Percentiles rank a stretch among this genome's conserved stretches.
Evolutionary conservation across 805 yeast genomes (phyloP).

Genomic region (Debaryomyces castellii): DNA sequence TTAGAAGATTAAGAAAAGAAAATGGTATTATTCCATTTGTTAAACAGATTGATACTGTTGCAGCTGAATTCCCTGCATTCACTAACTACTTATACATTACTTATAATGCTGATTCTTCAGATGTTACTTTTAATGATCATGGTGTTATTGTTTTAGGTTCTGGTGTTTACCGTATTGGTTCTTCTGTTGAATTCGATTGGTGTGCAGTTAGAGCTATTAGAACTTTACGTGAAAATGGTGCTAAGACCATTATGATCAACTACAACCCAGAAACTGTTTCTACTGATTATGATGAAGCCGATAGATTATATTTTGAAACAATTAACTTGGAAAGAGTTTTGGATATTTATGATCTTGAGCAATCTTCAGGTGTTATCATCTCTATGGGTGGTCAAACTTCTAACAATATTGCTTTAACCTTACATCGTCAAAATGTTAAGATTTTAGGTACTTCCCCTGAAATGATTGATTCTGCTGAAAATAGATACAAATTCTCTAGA

Average conservation of each 20-base stretch:
- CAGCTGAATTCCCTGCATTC: conserved; percentile 97
- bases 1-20: conserved; percentile 85
- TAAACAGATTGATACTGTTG: conserved; percentile 96
- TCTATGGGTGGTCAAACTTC: conserved; percentile 99
- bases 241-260: conserved; percentile 94
- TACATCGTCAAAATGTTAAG: conserved; percentile 93
- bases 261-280: conserved; percentile 98
- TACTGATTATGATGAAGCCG: conserved; percentile 98
- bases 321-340: conserved; percentile 90
- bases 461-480: conserved; percentile 98
- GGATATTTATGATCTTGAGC: conserved; percentile 91
- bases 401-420: conserved; percentile 89
- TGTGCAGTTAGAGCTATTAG: conserved; percentile 98
- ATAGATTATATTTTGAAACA: conserved; percentile 92
- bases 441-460: conserved; percentile 96
- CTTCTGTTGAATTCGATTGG: conserved; percentile 99
- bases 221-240: conserved; percentile 81
- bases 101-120: conserved; percentile 87
- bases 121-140: conserved; percentile 83
- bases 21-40: conserved; percentile 87
- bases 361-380: conserved; percentile 86
- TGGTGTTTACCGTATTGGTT: conserved; percentile 98
- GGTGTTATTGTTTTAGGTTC: conserved; percentile 97
- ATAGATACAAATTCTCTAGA: conserved; percentile 95
- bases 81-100: conserved; percentile 95